Evolutionary conservation across 2,329 filamentous ascomycete species (phyloP), one percentile per base, ranked within the genome.

Genomic region (Diaporthe citrichinensis): DNA sequence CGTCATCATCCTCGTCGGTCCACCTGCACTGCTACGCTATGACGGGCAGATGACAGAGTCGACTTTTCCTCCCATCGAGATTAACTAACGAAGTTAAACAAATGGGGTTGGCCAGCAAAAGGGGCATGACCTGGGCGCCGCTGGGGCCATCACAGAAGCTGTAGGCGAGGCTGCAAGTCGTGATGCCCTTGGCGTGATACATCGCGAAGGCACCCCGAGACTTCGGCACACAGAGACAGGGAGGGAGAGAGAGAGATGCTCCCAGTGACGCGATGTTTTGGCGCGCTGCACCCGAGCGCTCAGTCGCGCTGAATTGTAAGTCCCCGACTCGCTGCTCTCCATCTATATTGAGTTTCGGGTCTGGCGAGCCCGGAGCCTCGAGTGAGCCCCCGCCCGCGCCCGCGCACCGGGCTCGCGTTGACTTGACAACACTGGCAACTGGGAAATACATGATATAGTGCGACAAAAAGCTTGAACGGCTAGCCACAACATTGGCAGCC

Each of bases 1-100:
- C 71, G 71, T 73, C 71, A 65, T 65, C 71, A 73, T 73, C 58
- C 71, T 39, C 46, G 71, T 73, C 59, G 59, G 25, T 28, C 71
- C 71, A 73, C 71, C 39, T 73, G 57, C 46, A 55, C 49, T 57
- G 51, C 55, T 25, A 55, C 58, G 39, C n/a, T 53, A 73, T 73
- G 71, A 65, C 71, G 58, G 44, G 4, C 71, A 73, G 28, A 73
- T 55, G 36, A 55, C 65, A 69, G 23, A 55, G 20, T 41, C 34
- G 49, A 41, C 49, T 41, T 8, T 41, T 34, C 5, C 34, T 28
- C n/a, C n/a, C 25, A 44, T 57, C 51, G 58, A 73, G 59, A 65
- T 51, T 73, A 46, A 57, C 36, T 36, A 73, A 44, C 58, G 25
- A 49, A 55, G 65, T 55, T 25, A 67, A 73, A 65, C 58, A 57